Base-by-base conservation (phyloP, 805 yeast species). In the Candida ficus region DNA sequence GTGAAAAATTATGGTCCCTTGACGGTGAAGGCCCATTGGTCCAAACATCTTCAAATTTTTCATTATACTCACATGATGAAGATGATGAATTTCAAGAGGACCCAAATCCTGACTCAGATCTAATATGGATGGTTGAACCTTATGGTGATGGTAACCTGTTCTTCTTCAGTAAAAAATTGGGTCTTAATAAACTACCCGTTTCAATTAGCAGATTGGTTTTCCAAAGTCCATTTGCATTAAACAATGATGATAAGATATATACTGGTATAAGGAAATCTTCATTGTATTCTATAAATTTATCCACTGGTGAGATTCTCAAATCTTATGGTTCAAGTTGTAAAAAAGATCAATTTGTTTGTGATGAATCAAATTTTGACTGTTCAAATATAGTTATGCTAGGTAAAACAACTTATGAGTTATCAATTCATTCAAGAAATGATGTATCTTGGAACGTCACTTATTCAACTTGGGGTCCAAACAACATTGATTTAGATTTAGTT, bases 61-160 rank as follows among this genome's bases (percentile, higher is more conserved):
- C 57, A 5, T 33, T 41, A 8, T 41, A 42, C 21, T 40, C 38
- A 13, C 35, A 46, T 13, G 40, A 33, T 17, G 33, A 39, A 10
- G 30, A 36, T 7, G 33, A 37, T 29, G 17, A 14, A 9, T 16
- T 16, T 7, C 13, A 29, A 4, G 35, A 34, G 11, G 41, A 32
- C 3, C 8, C 35, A 4, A 12, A 7, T 6, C 27, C 39, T 2
- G 65, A 51, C 18, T 58, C 59, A 4, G 66, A 67, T 17, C 52
- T 71, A 38, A 75, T 82, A 0, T 85, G 97, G 91, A 80, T 91
- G 38, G 91, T 93, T 1, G 99, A 93, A 51, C 98, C 98, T 0
- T 75, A 73, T 48, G 81, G 80, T 5, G 95, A 85, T 43, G 99
- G 99, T 1, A 67, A 81, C 0, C 67, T 93, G 4, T 90, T 81